A percentile compares a stretch with the other conserved stretches of the same genome.
Evolutionary conservation across 345 rosid species (phyloP).

Genomic region (Eucalyptus albens): DNA sequence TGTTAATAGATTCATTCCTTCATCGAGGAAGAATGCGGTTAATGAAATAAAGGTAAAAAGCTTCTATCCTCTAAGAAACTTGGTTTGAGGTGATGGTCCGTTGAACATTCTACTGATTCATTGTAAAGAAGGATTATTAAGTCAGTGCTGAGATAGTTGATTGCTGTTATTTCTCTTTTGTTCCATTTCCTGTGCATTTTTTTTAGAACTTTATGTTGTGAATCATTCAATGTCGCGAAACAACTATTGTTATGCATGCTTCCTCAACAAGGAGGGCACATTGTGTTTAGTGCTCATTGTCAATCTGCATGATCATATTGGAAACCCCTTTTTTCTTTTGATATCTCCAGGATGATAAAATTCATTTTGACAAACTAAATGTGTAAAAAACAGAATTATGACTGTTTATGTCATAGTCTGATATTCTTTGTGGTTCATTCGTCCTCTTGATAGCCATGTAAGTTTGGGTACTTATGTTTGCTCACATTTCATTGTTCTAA

Average conservation of each 20-base stretch:
- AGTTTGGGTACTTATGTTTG: not conserved
- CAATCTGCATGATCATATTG: not conserved
- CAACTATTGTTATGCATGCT: not conserved
- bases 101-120: not conserved
- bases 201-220: not conserved
- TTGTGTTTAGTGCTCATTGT: not conserved
- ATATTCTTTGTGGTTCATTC: not conserved
- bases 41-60: conserved; percentile 86
- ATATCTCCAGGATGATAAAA: not conserved
- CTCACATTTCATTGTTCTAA: not conserved
- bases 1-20: conserved; percentile 76
- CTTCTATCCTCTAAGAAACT: conserved; percentile 13
- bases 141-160: not conserved
- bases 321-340: not conserved
- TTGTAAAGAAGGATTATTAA: not conserved
- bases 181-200: not conserved
- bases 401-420: not conserved
- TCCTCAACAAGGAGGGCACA: not conserved
- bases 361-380: not conserved
- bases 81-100: not conserved
- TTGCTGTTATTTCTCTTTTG: not conserved
- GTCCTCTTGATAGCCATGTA: not conserved
- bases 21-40: conserved; percentile 86
- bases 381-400: not conserved
- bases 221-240: not conserved